Evolutionary conservation across 1,139 yeast species (phyloP).

Genomic region (Yamadazyma kanchanaburiensis): DNA sequence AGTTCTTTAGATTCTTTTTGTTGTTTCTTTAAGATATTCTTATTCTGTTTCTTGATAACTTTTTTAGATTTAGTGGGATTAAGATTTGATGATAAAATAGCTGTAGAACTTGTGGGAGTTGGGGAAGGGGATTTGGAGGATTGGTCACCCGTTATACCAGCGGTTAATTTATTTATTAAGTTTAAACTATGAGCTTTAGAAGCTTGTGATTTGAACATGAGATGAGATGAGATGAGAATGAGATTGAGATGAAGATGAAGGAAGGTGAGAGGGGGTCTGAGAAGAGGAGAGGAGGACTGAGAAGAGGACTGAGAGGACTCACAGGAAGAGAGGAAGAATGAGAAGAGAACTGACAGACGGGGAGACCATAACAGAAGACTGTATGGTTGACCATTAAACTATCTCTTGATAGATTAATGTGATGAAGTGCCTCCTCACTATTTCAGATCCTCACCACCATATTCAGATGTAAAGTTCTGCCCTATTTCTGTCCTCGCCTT

Average conservation of each 20-base stretch:
- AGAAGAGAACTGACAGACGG: no score
- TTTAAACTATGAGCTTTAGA: constrained; percentile 7
- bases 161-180: constrained; percentile 8
- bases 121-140: no score
- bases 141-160: constrained; percentile 4
- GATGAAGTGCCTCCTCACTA: no score
- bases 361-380: no score
- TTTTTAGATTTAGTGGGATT: constrained; percentile 14
- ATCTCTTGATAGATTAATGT: no score
- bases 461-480: no score
- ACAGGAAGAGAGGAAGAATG: no score
- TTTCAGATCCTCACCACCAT: no score
- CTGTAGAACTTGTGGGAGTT: constrained; percentile 20
- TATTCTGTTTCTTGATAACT: constrained; percentile 26
- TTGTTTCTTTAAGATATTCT: constrained; percentile 21
- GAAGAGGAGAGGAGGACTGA: not conserved
- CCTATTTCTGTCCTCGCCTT: no score
- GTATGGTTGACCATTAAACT: no score
- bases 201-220: constrained; percentile 8
- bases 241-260: not conserved
- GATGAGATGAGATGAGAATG: constrained; percentile 8
- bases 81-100: constrained; percentile 34
- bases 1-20: constrained; percentile 39
- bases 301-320: no score
- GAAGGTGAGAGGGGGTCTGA: not conserved